Evolutionary conservation across 495 filamentous ascomycete genomes (phyloP).

Genomic region (Schizothecium vesticola): DNA sequence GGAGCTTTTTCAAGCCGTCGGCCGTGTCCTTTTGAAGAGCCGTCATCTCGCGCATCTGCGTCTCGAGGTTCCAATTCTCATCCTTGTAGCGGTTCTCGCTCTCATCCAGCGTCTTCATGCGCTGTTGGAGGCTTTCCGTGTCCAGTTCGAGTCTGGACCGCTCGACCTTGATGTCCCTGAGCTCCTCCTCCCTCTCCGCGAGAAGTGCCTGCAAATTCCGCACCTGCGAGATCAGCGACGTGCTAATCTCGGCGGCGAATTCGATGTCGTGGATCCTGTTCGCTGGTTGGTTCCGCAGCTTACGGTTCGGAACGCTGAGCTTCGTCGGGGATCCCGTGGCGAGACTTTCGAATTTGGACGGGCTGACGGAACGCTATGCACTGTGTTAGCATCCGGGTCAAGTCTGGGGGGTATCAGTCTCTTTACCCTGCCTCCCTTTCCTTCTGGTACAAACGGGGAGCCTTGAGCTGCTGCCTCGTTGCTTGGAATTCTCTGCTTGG

Average conservation of each 20-base stretch:
- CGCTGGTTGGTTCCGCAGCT: slow-evolving; percentile 82
- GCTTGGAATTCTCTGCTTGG: slow-evolving; percentile 69
- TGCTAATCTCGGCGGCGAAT: slow-evolving; percentile 92
- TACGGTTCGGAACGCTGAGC: slow-evolving; percentile 74
- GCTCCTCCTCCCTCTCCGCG: slow-evolving; percentile 76
- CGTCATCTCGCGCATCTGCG: slow-evolving; percentile 75
- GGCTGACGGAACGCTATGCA: slow-evolving; percentile 59
- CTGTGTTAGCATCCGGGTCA: slow-evolving; percentile 15
- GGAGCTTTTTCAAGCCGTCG: slow-evolving; percentile 76
- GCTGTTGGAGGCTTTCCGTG: slow-evolving; percentile 69
- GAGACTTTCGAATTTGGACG: slow-evolving; percentile 77
- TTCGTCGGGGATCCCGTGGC: slow-evolving; percentile 87
- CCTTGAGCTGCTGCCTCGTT: slow-evolving; percentile 54
- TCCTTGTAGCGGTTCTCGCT: slow-evolving; percentile 94
- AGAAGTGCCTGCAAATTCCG: slow-evolving; percentile 79
- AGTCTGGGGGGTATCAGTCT: neutral
- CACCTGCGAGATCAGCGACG: slow-evolving; percentile 81
- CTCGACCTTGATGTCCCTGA: slow-evolving; percentile 68
- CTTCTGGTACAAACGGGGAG: slow-evolving; percentile 57
- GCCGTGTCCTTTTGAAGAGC: slow-evolving; percentile 62
- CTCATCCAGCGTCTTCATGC: slow-evolving; percentile 77
- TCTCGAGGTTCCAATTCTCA: slow-evolving; percentile 95
- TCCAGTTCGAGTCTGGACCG: slow-evolving; percentile 76
- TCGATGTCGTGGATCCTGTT: slow-evolving; percentile 88
- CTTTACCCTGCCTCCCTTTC: slow-evolving; percentile 49